Evolutionary conservation across 352 stramenopile species (phyloP).

Genomic region (Phytopythium aichiense): DNA sequence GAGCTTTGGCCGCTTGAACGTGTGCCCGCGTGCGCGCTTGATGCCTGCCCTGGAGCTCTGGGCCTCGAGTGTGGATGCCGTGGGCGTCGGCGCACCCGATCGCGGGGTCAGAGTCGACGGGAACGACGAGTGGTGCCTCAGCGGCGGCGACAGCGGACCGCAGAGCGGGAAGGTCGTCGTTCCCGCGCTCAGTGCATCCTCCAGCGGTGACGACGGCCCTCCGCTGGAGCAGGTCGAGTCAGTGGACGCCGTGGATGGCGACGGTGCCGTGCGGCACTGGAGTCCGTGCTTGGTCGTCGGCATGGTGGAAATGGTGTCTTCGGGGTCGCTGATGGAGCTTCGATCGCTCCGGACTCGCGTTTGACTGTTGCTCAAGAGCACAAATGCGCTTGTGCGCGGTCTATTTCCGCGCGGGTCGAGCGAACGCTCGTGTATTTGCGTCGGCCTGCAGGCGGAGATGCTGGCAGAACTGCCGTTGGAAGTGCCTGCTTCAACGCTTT

Average conservation of each 20-base stretch:
- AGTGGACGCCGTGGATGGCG: slow-evolving; percentile 3
- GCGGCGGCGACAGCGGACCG: slow-evolving; percentile 4
- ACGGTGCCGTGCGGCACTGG: slow-evolving; percentile 1
- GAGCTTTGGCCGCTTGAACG: background rate
- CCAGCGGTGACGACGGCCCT: background rate
- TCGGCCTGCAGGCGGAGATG: background rate
- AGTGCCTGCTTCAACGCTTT: background rate
- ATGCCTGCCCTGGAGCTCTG: background rate
- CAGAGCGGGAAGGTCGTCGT: background rate
- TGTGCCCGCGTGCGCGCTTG: background rate
- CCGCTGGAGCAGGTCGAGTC: background rate
- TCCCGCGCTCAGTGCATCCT: background rate
- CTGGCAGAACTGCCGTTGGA: no score
- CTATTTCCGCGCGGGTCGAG: background rate
- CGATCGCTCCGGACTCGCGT: background rate
- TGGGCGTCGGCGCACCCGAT: background rate
- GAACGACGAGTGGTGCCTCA: background rate
- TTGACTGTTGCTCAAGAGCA: background rate
- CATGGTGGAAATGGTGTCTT: background rate
- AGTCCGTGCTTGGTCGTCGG: background rate
- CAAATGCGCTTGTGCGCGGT: background rate
- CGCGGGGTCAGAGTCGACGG: background rate
- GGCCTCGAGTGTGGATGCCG: background rate
- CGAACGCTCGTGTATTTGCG: background rate
- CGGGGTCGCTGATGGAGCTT: background rate